Evolutionary conservation across 768 basidiomycete species (phyloP).

Genomic region (Pisolithus microcarpus): DNA sequence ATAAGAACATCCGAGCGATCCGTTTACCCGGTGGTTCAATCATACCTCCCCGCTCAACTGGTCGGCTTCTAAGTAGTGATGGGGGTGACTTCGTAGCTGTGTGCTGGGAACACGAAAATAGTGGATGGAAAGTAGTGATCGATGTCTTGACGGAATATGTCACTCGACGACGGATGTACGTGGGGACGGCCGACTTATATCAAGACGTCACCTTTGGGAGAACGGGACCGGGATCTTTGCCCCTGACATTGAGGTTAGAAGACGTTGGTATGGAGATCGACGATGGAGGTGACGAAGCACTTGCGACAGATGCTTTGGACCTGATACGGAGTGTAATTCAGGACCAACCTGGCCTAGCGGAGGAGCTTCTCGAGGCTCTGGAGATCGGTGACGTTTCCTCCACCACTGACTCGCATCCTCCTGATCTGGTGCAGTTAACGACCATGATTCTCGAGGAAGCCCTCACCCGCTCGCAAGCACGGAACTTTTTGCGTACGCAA

Average conservation of each 20-base stretch:
- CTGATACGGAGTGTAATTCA: constrained; percentile 73
- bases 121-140: constrained; percentile 81
- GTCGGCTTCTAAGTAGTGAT: constrained; percentile 67
- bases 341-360: constrained; percentile 58
- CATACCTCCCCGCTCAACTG: constrained; percentile 59
- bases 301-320: constrained; percentile 70
- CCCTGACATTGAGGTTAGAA: constrained; percentile 45
- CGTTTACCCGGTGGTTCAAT: constrained; percentile 70
- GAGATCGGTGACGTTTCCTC: constrained; percentile 32
- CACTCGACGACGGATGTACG: constrained; percentile 44
- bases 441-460: constrained; percentile 79
- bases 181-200: constrained; percentile 34
- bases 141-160: constrained; percentile 76
- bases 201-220: constrained; percentile 48
- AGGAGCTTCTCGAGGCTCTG: constrained; percentile 58
- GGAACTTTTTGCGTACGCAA: constrained; percentile 42
- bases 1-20: constrained; percentile 59
- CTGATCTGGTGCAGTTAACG: constrained; percentile 72
- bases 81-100: constrained; percentile 59
- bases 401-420: constrained; percentile 47
- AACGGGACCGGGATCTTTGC: constrained; percentile 31
- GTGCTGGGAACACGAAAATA: constrained; percentile 75
- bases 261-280: constrained; percentile 71
- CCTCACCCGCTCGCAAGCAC: constrained; percentile 44
- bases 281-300: constrained; percentile 50